Conservation (phyloP, 176 grass and related monocot species). For the Zizania latifolia region DNA sequence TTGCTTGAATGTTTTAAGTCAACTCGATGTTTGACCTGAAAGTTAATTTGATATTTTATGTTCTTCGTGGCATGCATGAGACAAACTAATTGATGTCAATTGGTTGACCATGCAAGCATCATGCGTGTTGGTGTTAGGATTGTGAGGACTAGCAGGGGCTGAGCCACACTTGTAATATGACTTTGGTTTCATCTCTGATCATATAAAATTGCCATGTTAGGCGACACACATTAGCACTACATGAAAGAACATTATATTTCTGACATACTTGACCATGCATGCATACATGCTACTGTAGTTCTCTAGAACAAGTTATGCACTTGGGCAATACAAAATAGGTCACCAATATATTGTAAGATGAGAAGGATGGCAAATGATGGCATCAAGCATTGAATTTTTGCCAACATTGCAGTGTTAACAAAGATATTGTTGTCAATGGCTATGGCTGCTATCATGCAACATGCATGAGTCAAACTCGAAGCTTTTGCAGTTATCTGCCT, state of each 20-base stretch:
- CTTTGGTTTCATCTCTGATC: not conserved
- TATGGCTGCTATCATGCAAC: slow-evolving; percentile 11
- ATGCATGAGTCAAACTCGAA: slow-evolving; percentile 37
- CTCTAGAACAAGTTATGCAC: not conserved
- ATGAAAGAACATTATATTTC: not conserved
- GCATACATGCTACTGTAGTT: no score
- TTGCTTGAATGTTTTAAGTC: not conserved
- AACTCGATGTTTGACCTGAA: slow-evolving; percentile 3
- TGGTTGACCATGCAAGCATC: slow-evolving; percentile 19
- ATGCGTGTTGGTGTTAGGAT: slow-evolving; percentile 21
- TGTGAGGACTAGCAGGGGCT: slow-evolving; percentile 3
- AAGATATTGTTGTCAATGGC: slow-evolving; percentile 11
- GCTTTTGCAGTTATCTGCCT: not conserved
- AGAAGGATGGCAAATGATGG: slow-evolving; percentile 11
- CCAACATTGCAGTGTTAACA: not conserved
- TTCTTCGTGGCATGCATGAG: not conserved
- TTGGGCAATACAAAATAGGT: not conserved
- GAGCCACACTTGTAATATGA: not conserved
- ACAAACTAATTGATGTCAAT: not conserved
- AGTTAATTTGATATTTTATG: not conserved
- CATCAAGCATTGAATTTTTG: slow-evolving; percentile 8
- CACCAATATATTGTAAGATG: not conserved
- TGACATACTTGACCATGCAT: not conserved
- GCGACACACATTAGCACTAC: not conserved
- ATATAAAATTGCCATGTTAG: slow-evolving; percentile 8